These are phyloP conservation scores for Candida insectalens DNA, from an alignment of 805 yeast genomes.

Conservation along the genomic window DNA sequence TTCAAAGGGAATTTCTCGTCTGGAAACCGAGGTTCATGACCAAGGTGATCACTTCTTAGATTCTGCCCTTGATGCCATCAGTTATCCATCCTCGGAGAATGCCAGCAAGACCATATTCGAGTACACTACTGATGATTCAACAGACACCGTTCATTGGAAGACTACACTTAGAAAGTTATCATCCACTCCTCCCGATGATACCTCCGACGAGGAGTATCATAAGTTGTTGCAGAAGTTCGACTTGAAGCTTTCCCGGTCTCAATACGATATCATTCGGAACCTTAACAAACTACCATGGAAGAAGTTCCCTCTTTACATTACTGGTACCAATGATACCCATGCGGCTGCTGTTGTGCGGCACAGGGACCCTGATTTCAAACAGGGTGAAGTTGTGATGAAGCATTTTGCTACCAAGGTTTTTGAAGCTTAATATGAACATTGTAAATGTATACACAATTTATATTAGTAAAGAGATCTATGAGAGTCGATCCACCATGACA, in stretches of 20 bases:
- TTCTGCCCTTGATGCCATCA: constrained; percentile 50
- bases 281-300: constrained; percentile 58
- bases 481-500: constrained; percentile 4
- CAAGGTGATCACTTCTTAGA: constrained; percentile 59
- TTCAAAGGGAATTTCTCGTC: constrained; percentile 17
- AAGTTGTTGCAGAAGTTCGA: constrained; percentile 19
- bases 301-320: constrained; percentile 62
- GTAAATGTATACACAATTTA: too few relatives aligned
- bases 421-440: too few relatives aligned
- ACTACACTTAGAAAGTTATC: constrained; percentile 22
- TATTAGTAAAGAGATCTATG: too few relatives aligned
- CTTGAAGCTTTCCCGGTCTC: constrained; percentile 31
- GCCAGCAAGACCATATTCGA: constrained; percentile 15
- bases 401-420: constrained; percentile 51
- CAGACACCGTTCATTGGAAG: constrained; percentile 12
- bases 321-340: constrained; percentile 59
- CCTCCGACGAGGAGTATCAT: constrained; percentile 8
- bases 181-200: constrained; percentile 16
- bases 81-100: constrained; percentile 18
- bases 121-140: constrained; percentile 16
- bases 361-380: constrained; percentile 43
- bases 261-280: constrained; percentile 41
- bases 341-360: constrained; percentile 75
- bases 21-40: constrained; percentile 40
- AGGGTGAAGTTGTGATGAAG: constrained; percentile 57